phyloP scores from a whole-genome alignment of 305 asterid species.

The Euphrasia arctica region DNA sequence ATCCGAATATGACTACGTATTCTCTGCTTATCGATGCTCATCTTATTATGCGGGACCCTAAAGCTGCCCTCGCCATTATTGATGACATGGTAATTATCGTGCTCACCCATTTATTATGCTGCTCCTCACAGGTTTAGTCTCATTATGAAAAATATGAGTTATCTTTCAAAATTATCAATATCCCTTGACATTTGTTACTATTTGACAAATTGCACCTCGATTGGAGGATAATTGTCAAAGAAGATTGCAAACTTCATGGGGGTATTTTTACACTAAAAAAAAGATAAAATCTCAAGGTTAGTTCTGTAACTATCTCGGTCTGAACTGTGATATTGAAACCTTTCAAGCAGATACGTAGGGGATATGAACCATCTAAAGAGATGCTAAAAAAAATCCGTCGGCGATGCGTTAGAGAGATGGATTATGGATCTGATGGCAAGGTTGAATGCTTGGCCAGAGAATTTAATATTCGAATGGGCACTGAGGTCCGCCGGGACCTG shows the following conservation, averaged over 20 bases:
- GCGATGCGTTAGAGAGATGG: constrained; percentile 81
- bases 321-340: constrained; percentile 15
- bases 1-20: constrained; percentile 65
- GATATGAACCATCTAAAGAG: constrained; percentile 66
- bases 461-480: constrained; percentile 48
- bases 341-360: constrained; percentile 53
- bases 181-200: not conserved
- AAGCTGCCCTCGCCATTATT: constrained; percentile 64
- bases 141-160: too few relatives aligned
- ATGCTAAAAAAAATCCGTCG: constrained; percentile 72
- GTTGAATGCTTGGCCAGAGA: constrained; percentile 49
- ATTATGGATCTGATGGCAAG: constrained; percentile 52
- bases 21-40: constrained; percentile 70
- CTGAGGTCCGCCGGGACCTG: constrained; percentile 62
- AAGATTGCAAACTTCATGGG: not conserved
- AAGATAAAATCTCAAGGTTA: not conserved
- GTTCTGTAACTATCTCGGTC: not conserved
- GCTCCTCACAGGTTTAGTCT: not conserved
- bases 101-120: constrained; percentile 7
- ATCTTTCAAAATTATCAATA: not conserved
- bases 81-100: constrained; percentile 60
- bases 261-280: not conserved
- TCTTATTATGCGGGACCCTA: constrained; percentile 62
- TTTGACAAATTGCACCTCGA: not conserved
- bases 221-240: not conserved